Evolutionary conservation across 2,329 filamentous ascomycete genomes (phyloP).

Genomic region (Cercospora sp.): DNA sequence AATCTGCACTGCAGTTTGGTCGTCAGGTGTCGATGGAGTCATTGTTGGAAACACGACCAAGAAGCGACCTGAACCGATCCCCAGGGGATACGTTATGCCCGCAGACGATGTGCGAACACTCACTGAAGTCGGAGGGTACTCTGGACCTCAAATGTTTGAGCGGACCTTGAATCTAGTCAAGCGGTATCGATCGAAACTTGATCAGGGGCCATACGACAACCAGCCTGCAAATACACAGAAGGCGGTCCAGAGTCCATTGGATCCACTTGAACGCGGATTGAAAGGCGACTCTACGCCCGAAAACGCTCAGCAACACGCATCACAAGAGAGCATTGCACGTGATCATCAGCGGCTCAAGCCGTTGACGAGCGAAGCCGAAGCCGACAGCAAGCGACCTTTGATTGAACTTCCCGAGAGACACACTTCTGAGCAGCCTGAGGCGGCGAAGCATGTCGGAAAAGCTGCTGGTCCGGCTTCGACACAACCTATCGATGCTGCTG

Average conservation of each 20-base stretch:
- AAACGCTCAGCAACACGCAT: slow-evolving; percentile 5
- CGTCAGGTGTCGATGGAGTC: slow-evolving; percentile 85
- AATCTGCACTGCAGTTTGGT: slow-evolving; percentile 81
- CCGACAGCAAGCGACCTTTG: slow-evolving; percentile 36
- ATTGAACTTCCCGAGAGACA: slow-evolving; percentile 37
- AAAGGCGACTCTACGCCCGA: slow-evolving; percentile 2
- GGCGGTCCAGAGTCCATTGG: slow-evolving; percentile 15
- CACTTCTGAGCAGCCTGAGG: slow-evolving; percentile 20
- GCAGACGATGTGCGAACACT: slow-evolving; percentile 66
- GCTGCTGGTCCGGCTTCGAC: slow-evolving; percentile 10
- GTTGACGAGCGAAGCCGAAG: slow-evolving; percentile 31
- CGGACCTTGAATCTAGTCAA: slow-evolving; percentile 75
- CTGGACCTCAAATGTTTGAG: slow-evolving; percentile 84
- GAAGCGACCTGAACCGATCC: slow-evolving; percentile 68
- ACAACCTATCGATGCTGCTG: slow-evolving; percentile 12
- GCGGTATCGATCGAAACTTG: slow-evolving; percentile 64
- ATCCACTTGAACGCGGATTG: slow-evolving; percentile 9
- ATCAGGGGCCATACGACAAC: slow-evolving; percentile 44
- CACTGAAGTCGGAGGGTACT: slow-evolving; percentile 79
- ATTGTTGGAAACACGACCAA: slow-evolving; percentile 98
- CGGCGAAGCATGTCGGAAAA: slow-evolving; percentile 12
- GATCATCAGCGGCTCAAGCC: slow-evolving; percentile 38
- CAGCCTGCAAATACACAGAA: slow-evolving; percentile 9
- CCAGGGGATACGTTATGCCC: slow-evolving; percentile 65
- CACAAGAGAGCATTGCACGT: slow-evolving; percentile 32